Percentiles rank a stretch among this genome's conserved stretches.
Conservation (phyloP, 495 filamentous ascomycete species). For the Daldinia bambusicola region DNA sequence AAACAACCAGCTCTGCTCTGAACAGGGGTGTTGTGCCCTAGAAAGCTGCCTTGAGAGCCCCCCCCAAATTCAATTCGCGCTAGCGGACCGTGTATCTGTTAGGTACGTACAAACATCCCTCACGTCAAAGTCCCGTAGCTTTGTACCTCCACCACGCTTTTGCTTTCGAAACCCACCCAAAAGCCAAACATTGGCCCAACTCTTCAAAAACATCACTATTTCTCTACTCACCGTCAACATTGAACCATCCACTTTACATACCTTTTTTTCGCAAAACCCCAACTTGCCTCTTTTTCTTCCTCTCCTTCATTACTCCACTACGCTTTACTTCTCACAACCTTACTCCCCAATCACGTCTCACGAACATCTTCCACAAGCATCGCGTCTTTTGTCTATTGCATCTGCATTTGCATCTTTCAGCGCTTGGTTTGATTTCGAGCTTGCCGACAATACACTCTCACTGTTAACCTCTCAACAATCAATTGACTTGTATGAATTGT, state of each 20-base stretch:
- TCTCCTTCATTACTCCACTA: constrained; percentile 26
- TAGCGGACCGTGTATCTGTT: constrained; percentile 31
- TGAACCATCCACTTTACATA: constrained; percentile 21
- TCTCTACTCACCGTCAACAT: constrained; percentile 35
- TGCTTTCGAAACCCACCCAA: constrained; percentile 28
- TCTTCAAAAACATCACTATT: constrained; percentile 46
- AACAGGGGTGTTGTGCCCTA: constrained; percentile 16
- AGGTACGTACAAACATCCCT: constrained; percentile 13
- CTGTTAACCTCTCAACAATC: constrained; percentile 28
- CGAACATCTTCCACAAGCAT: constrained; percentile 12
- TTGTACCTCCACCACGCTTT: constrained; percentile 24
- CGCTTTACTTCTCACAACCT: not conserved
- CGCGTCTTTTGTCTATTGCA: constrained; percentile 33
- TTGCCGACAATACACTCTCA: constrained; percentile 38
- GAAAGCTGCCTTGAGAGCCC: constrained; percentile 11
- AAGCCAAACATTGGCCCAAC: constrained; percentile 46
- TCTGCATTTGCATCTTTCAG: constrained; percentile 14
- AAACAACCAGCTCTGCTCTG: not conserved
- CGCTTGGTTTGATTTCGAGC: constrained; percentile 16
- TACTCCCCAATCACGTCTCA: not conserved
- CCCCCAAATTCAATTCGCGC: constrained; percentile 26
- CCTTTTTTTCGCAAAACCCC: not conserved
- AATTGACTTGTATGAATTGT: constrained; percentile 35
- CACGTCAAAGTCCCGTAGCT: not conserved
- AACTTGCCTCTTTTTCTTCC: constrained; percentile 13